Conservation (phyloP, 768 basidiomycete genomes). For the Vishniacozyma victoriae region DNA sequence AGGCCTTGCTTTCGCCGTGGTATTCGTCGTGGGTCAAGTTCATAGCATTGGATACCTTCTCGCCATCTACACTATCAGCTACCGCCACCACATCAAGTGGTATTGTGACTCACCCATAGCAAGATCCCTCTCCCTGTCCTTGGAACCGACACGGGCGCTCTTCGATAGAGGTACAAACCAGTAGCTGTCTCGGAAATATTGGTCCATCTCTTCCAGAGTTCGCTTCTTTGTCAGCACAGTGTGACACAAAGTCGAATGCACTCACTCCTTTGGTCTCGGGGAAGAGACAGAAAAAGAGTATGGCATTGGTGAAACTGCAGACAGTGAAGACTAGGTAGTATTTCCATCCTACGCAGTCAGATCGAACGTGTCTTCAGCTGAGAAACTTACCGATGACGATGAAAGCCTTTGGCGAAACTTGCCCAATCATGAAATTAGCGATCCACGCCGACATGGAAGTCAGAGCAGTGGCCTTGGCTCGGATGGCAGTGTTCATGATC, state of each 20-base stretch:
- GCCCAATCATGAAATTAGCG: slow-evolving; percentile 40
- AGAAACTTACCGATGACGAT: slow-evolving; percentile 14
- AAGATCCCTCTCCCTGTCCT: background rate
- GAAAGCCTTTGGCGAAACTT: slow-evolving; percentile 36
- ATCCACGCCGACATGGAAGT: slow-evolving; percentile 51
- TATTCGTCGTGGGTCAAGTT: no score
- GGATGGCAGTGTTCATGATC: slow-evolving; percentile 73
- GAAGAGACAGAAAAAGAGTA: slow-evolving; percentile 40
- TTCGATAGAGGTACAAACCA: slow-evolving; percentile 21
- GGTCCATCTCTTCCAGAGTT: slow-evolving; percentile 38
- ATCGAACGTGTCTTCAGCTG: background rate
- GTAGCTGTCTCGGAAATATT: slow-evolving; percentile 17
- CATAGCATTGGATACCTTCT: no score
- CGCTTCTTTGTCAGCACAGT: slow-evolving; percentile 2
- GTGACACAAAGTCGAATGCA: background rate
- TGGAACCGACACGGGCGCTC: background rate
- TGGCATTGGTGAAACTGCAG: slow-evolving; percentile 36
- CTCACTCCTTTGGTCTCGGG: slow-evolving; percentile 31
- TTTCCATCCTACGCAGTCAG: slow-evolving; percentile 31
- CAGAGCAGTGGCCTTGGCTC: slow-evolving; percentile 73
- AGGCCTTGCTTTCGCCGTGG: no score
- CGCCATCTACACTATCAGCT: no score
- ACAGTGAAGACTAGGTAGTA: slow-evolving; percentile 43
- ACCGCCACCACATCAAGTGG: no score
- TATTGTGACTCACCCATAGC: no score